Evolutionary conservation across 495 filamentous ascomycete species (phyloP).

Genomic region (Neurospora tetraspora): DNA sequence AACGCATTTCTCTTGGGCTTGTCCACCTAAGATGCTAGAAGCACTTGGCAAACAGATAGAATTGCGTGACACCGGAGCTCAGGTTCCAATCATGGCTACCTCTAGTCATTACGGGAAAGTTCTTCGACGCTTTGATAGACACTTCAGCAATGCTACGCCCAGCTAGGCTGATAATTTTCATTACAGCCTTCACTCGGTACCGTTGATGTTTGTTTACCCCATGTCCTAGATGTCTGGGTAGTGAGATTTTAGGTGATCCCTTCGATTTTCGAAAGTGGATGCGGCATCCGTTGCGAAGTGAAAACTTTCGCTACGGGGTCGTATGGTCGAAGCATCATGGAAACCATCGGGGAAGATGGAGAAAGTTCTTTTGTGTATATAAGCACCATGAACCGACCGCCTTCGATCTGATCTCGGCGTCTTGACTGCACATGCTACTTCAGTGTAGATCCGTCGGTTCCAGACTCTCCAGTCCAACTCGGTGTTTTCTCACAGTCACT

Average conservation of each 20-base stretch:
- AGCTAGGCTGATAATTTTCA: not conserved
- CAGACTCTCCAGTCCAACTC: not conserved
- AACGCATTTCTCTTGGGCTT: not conserved
- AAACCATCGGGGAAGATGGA: not conserved
- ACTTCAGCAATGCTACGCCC: not conserved
- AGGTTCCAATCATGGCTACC: not conserved
- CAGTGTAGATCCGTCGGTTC: not conserved
- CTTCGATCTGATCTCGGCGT: not conserved
- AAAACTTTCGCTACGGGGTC: not conserved
- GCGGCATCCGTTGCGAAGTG: not conserved
- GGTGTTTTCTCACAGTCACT: too few relatives aligned
- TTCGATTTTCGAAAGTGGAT: not conserved
- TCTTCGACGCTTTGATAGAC: not conserved
- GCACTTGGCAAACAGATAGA: not conserved
- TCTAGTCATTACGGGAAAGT: not conserved
- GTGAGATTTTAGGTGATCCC: not conserved
- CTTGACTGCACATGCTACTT: not conserved
- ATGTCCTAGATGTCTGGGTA: not conserved
- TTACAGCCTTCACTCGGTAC: not conserved
- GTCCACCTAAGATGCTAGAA: not conserved
- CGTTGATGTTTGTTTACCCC: not conserved
- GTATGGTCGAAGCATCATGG: not conserved
- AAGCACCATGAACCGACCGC: not conserved
- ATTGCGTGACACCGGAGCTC: not conserved
- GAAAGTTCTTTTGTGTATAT: not conserved